These are phyloP conservation scores for Saraca asoca DNA, from an alignment of 331 rosid species.

Conservation along the genomic window DNA sequence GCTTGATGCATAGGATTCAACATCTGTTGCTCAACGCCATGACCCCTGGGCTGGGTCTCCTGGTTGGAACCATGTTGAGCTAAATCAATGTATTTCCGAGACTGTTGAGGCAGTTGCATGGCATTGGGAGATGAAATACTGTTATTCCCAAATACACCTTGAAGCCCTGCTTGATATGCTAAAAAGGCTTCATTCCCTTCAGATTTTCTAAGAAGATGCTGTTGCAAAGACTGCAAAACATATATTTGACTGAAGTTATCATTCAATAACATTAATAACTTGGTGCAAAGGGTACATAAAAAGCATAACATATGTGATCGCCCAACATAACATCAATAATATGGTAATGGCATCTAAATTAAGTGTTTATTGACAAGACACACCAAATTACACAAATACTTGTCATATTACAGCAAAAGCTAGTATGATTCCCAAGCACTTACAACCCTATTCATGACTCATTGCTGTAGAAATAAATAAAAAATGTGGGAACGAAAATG, in stretches of 20 bases:
- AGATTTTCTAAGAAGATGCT: constrained; percentile 78
- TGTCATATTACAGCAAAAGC: no score
- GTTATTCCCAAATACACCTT: constrained; percentile 64
- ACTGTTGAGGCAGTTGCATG: constrained; percentile 76
- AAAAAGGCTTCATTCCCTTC: constrained; percentile 83
- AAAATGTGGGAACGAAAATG: no score
- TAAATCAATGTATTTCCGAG: constrained; percentile 70
- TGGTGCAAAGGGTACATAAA: not conserved
- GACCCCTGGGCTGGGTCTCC: constrained; percentile 73
- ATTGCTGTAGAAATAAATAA: no score
- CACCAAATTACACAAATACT: no score
- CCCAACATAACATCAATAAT: not conserved
- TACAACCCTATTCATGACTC: no score
- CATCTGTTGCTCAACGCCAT: constrained; percentile 82
- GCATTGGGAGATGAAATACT: constrained; percentile 68
- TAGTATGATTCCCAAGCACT: no score
- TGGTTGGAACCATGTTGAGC: constrained; percentile 75
- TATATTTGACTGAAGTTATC: constrained; percentile 17
- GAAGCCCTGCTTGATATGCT: constrained; percentile 80
- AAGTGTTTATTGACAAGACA: no score
- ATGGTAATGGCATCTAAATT: no score
- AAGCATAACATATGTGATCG: constrained; percentile 18
- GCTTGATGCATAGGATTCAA: constrained; percentile 82
- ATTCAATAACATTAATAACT: not conserved
- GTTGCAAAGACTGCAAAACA: constrained; percentile 72